Evolutionary conservation across 2,329 filamentous ascomycete genomes (phyloP).

Genomic region (Simplicillium aogashimaense): DNA sequence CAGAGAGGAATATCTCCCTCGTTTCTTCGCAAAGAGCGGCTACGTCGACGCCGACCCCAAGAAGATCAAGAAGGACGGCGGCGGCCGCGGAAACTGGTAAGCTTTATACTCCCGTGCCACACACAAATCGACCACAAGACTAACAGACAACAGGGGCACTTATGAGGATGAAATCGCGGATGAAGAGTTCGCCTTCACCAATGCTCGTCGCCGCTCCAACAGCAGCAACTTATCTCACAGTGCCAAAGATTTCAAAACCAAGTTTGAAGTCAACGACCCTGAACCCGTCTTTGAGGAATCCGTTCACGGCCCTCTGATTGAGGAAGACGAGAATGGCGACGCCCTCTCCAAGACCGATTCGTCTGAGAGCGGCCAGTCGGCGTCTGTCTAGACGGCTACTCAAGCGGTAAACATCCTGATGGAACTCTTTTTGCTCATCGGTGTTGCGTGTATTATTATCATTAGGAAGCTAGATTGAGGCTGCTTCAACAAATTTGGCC

Average conservation of each 20-base stretch:
- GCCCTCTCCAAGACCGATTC: constrained; percentile 45
- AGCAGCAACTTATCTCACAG: constrained; percentile 65
- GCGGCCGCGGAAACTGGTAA: constrained; percentile 90
- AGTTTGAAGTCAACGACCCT: constrained; percentile 83
- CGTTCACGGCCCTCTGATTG: constrained; percentile 56
- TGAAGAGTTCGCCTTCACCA: constrained; percentile 72
- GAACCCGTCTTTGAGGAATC: constrained; percentile 91
- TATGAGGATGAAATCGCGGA: constrained; percentile 78
- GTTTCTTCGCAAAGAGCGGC: constrained; percentile 87
- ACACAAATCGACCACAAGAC: constrained; percentile 1
- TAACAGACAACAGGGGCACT: constrained; percentile 55
- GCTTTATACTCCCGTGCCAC: constrained; percentile 17
- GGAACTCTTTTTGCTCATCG: background rate
- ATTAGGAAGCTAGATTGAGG: background rate
- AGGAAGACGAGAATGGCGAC: constrained; percentile 41
- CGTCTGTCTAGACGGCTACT: constrained; percentile 8
- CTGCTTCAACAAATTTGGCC: background rate
- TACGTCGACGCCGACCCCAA: constrained; percentile 74
- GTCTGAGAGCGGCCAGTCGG: constrained; percentile 50
- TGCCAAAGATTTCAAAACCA: constrained; percentile 80
- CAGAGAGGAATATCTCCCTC: constrained; percentile 67
- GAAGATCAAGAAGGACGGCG: constrained; percentile 95
- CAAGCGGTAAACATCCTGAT: background rate
- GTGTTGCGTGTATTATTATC: background rate
- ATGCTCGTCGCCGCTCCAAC: constrained; percentile 86